Conservation (phyloP, 2,329 filamentous ascomycete genomes). For the Thermomyces lanuginosus region DNA sequence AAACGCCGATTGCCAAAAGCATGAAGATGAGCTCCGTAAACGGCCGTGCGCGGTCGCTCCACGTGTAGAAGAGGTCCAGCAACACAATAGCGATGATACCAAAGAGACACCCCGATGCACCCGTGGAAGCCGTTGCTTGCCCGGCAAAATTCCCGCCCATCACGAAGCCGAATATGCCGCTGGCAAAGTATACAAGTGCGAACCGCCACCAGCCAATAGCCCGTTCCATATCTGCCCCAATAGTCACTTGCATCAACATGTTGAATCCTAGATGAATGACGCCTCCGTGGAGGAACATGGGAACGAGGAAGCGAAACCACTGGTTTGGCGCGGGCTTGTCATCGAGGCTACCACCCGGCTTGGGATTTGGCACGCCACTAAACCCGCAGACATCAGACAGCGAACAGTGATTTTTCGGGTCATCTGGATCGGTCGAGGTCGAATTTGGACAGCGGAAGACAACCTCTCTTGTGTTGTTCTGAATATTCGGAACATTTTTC, state of each 20-base stretch:
- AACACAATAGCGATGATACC: slow-evolving; percentile 78
- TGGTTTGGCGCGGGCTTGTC: slow-evolving; percentile 60
- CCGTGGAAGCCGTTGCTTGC: slow-evolving; percentile 64
- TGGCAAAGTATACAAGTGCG: slow-evolving; percentile 71
- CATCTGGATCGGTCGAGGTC: slow-evolving; percentile 40
- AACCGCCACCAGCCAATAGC: slow-evolving; percentile 80
- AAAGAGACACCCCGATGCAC: slow-evolving; percentile 80
- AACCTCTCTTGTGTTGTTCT: slow-evolving; percentile 19
- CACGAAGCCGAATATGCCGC: slow-evolving; percentile 91
- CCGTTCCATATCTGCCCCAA: slow-evolving; percentile 83
- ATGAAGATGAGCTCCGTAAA: slow-evolving; percentile 78
- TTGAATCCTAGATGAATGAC: slow-evolving; percentile 94
- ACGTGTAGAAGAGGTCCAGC: slow-evolving; percentile 84
- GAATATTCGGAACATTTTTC: slow-evolving; percentile 47
- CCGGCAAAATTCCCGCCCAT: slow-evolving; percentile 87
- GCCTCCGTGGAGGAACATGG: slow-evolving; percentile 90
- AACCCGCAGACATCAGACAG: slow-evolving; percentile 76
- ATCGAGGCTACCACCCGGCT: slow-evolving; percentile 32
- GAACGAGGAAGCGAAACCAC: slow-evolving; percentile 91
- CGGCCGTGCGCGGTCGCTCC: slow-evolving; percentile 61
- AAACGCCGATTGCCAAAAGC: slow-evolving; percentile 67
- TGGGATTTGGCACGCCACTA: slow-evolving; percentile 53
- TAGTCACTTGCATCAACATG: slow-evolving; percentile 72
- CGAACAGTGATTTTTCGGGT: slow-evolving; percentile 43
- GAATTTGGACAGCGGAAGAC: slow-evolving; percentile 69